Evolutionary conservation across 306 rosid species (phyloP).

Genomic region (Vigna nakashimae): DNA sequence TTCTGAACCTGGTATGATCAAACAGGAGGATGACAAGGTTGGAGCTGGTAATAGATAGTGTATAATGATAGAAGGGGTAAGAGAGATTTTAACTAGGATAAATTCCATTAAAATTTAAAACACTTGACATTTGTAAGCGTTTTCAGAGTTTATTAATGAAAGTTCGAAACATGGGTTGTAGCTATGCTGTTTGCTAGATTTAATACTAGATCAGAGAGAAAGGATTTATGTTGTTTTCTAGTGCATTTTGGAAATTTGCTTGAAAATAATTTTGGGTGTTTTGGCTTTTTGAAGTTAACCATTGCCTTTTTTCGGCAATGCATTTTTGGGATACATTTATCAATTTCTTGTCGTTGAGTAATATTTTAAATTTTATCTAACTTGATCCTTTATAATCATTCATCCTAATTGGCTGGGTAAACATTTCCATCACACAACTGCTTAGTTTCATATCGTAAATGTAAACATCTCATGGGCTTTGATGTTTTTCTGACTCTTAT

Average conservation of each 20-base stretch:
- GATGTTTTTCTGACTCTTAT: conserved; percentile 16
- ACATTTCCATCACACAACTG: neutral
- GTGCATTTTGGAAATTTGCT: neutral
- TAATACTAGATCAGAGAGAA: neutral
- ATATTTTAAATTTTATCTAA: neutral
- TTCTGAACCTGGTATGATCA: conserved; percentile 10
- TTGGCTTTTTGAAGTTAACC: neutral
- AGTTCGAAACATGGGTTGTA: conserved; percentile 19
- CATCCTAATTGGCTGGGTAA: neutral
- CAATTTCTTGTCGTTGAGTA: neutral
- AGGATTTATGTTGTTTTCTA: neutral
- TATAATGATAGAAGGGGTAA: conserved; percentile 18
- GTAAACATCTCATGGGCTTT: neutral
- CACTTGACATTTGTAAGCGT: neutral
- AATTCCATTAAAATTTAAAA: conserved; percentile 1
- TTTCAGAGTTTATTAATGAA: neutral
- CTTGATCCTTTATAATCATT: neutral
- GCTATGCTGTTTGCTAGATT: neutral
- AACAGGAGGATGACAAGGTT: conserved; percentile 13
- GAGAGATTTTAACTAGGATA: neutral
- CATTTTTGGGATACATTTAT: neutral
- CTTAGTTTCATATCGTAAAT: neutral
- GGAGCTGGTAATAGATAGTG: conserved; percentile 28
- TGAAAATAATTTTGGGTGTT: neutral
- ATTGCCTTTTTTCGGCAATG: neutral